A percentile compares a stretch with the other conserved stretches of the same genome.
phyloP scores from a whole-genome alignment of 176 grass and related monocot species.

The Luzula sylvatica region DNA sequence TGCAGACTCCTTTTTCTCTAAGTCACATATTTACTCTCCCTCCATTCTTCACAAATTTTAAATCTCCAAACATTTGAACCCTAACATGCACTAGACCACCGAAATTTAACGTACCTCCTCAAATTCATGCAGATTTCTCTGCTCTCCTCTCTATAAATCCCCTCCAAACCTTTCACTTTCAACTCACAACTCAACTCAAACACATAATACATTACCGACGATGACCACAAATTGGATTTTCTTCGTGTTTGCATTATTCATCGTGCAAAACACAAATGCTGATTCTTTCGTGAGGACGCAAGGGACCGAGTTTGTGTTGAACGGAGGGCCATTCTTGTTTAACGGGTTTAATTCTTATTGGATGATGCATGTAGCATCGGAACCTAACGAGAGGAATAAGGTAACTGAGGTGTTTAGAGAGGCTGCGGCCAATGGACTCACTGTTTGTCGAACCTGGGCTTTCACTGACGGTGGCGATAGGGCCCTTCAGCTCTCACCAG shows the following conservation, averaged over 20 bases:
- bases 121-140: constrained; percentile 14
- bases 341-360: constrained; percentile 40
- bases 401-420: constrained; percentile 32
- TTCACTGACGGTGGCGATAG: constrained; percentile 28
- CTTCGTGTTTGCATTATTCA: constrained; percentile 2
- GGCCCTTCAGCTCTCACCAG: constrained; percentile 29
- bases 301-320: constrained; percentile 18
- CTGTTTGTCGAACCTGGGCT: constrained; percentile 52
- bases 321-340: constrained; percentile 19
- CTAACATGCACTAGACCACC: constrained; percentile 4
- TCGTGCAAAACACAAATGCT: not conserved
- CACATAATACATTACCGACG: not conserved
- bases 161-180: not conserved
- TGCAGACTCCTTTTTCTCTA: no score
- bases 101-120: constrained; percentile 3
- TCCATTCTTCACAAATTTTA: no score
- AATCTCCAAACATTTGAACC: no score
- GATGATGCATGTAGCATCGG: constrained; percentile 39
- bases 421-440: constrained; percentile 24
- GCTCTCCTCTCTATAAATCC: constrained; percentile 9
- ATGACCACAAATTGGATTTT: not conserved
- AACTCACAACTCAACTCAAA: constrained; percentile 16
- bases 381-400: constrained; percentile 22
- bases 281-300: constrained; percentile 16
- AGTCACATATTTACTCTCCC: no score